Evolutionary conservation across 495 filamentous ascomycete species (phyloP).

Genomic region (Penicillium antarcticum): DNA sequence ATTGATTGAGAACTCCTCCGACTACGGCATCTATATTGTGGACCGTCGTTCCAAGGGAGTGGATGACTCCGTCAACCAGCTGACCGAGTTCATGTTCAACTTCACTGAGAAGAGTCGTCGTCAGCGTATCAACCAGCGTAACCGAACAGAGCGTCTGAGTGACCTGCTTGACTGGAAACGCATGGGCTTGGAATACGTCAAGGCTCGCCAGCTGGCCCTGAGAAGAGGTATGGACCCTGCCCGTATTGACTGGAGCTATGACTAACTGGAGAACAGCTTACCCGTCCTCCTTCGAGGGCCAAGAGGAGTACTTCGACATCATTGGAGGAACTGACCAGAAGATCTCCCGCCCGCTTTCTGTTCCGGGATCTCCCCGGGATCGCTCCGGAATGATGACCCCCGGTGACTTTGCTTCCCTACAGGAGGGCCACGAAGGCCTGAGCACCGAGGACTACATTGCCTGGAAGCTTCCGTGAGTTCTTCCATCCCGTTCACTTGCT

Average conservation of each 20-base stretch:
- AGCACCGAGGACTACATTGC: slow-evolving; percentile 97
- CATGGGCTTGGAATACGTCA: slow-evolving; percentile 99
- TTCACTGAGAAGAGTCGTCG: slow-evolving; percentile 91
- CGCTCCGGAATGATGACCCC: slow-evolving; percentile 98
- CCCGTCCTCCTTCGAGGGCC: slow-evolving; percentile 72
- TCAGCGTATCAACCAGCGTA: slow-evolving; percentile 97
- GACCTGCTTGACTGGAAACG: slow-evolving; percentile 98
- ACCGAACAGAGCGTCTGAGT: slow-evolving; percentile 92
- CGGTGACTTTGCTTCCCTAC: slow-evolving; percentile 92
- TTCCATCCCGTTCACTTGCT: not conserved
- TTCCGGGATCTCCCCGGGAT: slow-evolving; percentile 87
- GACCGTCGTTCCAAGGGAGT: slow-evolving; percentile 94
- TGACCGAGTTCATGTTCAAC: slow-evolving; percentile 89
- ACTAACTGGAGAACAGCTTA: slow-evolving; percentile 57
- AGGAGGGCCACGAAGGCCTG: slow-evolving; percentile 89
- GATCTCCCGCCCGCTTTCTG: slow-evolving; percentile 88
- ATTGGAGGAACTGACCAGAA: slow-evolving; percentile 89
- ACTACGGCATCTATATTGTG: slow-evolving; percentile 99
- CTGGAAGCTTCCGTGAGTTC: slow-evolving; percentile 93
- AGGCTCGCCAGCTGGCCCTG: slow-evolving; percentile 89
- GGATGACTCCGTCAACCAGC: slow-evolving; percentile 95
- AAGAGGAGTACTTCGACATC: slow-evolving; percentile 75
- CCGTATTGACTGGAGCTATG: slow-evolving; percentile 1
- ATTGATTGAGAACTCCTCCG: slow-evolving; percentile 92
- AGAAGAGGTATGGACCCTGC: slow-evolving; percentile 57